These are phyloP conservation scores for Ambrosiella beaveri DNA, from an alignment of 2,329 filamentous ascomycete species.

Conservation along the genomic window DNA sequence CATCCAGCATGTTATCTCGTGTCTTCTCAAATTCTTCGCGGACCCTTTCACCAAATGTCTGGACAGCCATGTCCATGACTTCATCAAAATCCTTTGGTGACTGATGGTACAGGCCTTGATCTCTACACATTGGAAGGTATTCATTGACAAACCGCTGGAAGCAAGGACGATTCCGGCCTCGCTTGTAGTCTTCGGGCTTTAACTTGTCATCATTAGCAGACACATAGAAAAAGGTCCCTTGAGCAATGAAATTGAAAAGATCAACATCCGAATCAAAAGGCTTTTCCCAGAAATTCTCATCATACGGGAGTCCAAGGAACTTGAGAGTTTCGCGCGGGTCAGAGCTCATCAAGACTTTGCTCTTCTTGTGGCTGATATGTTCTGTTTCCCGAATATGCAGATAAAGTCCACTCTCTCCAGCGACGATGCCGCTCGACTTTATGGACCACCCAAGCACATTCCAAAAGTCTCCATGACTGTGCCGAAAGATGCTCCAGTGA, in stretches of 20 bases:
- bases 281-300: conserved; percentile 28
- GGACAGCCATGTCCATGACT: neutral
- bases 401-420: conserved; percentile 45
- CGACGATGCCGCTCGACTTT: conserved; percentile 46
- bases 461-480: conserved; percentile 56
- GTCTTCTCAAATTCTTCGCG: conserved; percentile 26
- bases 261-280: conserved; percentile 32
- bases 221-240: conserved; percentile 35
- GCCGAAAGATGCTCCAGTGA: conserved; percentile 49
- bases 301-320: conserved; percentile 43
- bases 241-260: conserved; percentile 6
- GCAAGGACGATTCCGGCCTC: conserved; percentile 35
- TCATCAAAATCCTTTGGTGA: conserved; percentile 15
- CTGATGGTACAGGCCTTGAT: conserved; percentile 21
- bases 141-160: conserved; percentile 45
- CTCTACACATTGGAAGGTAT: conserved; percentile 38
- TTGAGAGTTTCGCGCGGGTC: conserved; percentile 37
- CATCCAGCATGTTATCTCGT: conserved; percentile 24
- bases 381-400: conserved; percentile 55
- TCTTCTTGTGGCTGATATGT: conserved; percentile 32
- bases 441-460: conserved; percentile 47
- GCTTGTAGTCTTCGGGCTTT: conserved; percentile 34
- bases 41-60: conserved; percentile 1
- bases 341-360: conserved; percentile 41
- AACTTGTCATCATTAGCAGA: conserved; percentile 11